Conservation (phyloP, 441 rosid genomes). For the Erysimum pusillum region DNA sequence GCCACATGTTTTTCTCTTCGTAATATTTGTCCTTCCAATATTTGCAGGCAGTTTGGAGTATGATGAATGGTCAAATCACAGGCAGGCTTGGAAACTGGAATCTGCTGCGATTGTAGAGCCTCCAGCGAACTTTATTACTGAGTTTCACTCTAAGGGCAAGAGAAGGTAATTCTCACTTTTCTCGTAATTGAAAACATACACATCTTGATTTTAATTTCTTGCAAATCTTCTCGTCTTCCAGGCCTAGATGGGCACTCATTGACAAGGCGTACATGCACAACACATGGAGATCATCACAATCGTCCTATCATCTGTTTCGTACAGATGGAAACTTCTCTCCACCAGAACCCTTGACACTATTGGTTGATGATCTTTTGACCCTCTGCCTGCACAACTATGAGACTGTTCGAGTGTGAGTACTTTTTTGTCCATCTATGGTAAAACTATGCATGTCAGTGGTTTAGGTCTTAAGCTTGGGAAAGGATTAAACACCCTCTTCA, state of each 20-base stretch:
- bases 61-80: constrained; percentile 98
- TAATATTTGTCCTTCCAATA: constrained; percentile 32
- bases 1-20: constrained; percentile 30
- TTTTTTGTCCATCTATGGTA: constrained; percentile 38
- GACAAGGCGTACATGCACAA: constrained; percentile 98
- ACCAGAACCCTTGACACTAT: constrained; percentile 69
- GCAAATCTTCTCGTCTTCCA: constrained; percentile 49
- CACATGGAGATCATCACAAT: constrained; percentile 99
- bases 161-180: constrained; percentile 68
- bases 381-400: constrained; percentile 96
- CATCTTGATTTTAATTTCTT: constrained; percentile 16
- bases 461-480: constrained; percentile 24
- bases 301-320: constrained; percentile 91
- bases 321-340: constrained; percentile 81
- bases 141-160: constrained; percentile 89
- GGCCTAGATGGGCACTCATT: constrained; percentile 99
- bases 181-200: constrained; percentile 4
- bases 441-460: constrained; percentile 33
- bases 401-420: constrained; percentile 94
- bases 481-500: constrained; percentile 12
- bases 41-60: constrained; percentile 91
- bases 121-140: constrained; percentile 89
- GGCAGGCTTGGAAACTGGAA: constrained; percentile 99
- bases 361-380: constrained; percentile 90
- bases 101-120: constrained; percentile 98